Evolutionary conservation across 768 basidiomycete species (phyloP).

Genomic region (Fibroporia radiculosa): DNA sequence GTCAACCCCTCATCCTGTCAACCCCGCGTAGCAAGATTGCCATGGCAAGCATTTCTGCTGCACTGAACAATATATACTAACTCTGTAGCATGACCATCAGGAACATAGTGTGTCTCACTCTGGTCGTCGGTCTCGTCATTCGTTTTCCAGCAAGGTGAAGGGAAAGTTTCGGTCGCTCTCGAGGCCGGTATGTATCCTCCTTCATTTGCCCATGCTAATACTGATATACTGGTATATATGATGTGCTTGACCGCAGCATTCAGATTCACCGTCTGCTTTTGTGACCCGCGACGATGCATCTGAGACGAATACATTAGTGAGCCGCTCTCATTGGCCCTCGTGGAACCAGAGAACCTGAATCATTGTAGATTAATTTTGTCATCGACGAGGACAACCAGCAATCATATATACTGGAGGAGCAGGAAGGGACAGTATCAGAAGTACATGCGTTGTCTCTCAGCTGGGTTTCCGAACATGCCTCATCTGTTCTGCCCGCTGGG

Average conservation of each 20-base stretch:
- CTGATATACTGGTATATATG: not conserved
- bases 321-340: not conserved
- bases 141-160: slow-evolving; percentile 17
- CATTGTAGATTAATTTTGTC: slow-evolving; percentile 16
- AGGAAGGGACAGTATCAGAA: slow-evolving; percentile 2
- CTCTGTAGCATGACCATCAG: not conserved
- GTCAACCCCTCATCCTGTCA: too few relatives aligned
- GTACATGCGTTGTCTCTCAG: not conserved
- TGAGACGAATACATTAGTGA: slow-evolving; percentile 24
- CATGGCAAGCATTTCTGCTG: not conserved
- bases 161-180: slow-evolving; percentile 14
- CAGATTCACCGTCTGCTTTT: slow-evolving; percentile 6
- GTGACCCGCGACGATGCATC: slow-evolving; percentile 16
- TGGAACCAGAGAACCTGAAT: not conserved
- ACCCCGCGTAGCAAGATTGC: too few relatives aligned
- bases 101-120: slow-evolving; percentile 7
- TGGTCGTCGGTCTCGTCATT: slow-evolving; percentile 16
- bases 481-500: not conserved
- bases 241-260: slow-evolving; percentile 8
- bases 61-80: not conserved
- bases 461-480: not conserved
- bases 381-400: slow-evolving; percentile 7
- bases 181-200: slow-evolving; percentile 15
- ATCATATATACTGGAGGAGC: not conserved
- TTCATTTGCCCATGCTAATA: slow-evolving; percentile 3